Base-by-base conservation (phyloP, 192 early-diverging fungal genomes). In the Rhizoclosmatium globosum region DNA sequence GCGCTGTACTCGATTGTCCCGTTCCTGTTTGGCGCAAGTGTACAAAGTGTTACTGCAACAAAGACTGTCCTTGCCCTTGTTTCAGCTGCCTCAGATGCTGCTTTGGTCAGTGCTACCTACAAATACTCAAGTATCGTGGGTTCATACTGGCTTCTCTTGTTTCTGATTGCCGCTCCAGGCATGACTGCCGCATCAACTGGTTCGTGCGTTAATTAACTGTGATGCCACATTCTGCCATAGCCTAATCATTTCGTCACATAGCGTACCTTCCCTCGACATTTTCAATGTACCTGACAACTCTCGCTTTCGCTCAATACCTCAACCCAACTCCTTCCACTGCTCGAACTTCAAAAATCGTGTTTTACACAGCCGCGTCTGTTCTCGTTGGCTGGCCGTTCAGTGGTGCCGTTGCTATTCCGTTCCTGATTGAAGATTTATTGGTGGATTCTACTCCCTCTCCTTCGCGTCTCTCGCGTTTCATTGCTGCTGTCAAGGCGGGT, bases 201-300 rank as follows among this genome's bases (percentile, higher is more conserved):
- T 94, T 86, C 31, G 31, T 31, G 31, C 31, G 31, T 31, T 53
- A 53, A 53, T 13, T 53, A 13, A 53, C 50, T 13, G 17, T 17
- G 9, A 53, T 53, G 17, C 50, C 31, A 31, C 31, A 31, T 31
- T 31, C 31, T 31, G 31, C 31, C 31, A 31, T n/a, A n/a, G n/a
- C 31, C 31, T 17, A 57, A 57, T 17, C 21, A 15, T 57, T 57
- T 57, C 21, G n/a, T 57, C 21, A 57, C 15, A 53, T 74, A 85
- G 95, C 96, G 42, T 91, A 90, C 79, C 84, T 99, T 44, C 98
- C 98, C 0, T 96, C 96, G 11, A 89, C 94, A 38, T 97, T 98
- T 86, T 92, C 95, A 58, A 99, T 98, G 98, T 92, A 90, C 74
- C 81, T 88, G n/a, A 86, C 89, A 4, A 92, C 92, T 72, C 74